These are phyloP conservation scores for Cryptosporidium meleagridis DNA, from an alignment of 169 alveolate genomes.

Conservation along the genomic window DNA sequence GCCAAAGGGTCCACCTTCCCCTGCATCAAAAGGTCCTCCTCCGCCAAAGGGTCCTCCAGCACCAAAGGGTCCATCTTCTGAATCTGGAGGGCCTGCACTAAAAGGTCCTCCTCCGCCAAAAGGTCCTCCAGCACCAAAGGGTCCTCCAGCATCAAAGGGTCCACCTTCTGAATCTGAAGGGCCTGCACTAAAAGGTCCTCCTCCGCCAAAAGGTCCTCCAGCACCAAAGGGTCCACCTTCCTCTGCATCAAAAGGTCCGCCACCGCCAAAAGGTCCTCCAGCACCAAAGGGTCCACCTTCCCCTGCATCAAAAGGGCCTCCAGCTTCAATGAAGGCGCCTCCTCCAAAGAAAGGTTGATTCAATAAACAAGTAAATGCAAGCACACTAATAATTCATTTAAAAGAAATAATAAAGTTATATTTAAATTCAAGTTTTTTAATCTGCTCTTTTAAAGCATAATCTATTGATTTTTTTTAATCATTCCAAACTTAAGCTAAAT, in stretches of 20 bases:
- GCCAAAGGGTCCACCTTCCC: not conserved
- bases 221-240: not conserved
- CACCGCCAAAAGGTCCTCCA: not conserved
- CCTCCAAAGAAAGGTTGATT: not conserved
- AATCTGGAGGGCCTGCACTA: too few species aligned
- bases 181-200: not conserved
- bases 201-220: not conserved
- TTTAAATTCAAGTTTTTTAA: too few species aligned
- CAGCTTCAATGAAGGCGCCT: not conserved
- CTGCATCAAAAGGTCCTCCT: not conserved
- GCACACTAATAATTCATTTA: not conserved
- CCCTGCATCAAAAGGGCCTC: not conserved
- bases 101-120: not conserved
- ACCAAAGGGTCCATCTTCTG: not conserved
- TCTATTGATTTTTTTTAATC: too few species aligned
- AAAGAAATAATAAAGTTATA: not conserved
- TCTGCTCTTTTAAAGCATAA: too few species aligned
- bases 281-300: not conserved
- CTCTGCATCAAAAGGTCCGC: not conserved
- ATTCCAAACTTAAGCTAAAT: too few species aligned
- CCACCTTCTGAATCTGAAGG: not conserved
- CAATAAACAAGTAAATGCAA: not conserved
- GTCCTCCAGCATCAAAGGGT: not conserved
- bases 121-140: not conserved
- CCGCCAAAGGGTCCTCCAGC: constrained; percentile 2